These are phyloP conservation scores for Hortaea sp. DNA, from an alignment of 2,329 filamentous ascomycete species.

Conservation along the genomic window DNA sequence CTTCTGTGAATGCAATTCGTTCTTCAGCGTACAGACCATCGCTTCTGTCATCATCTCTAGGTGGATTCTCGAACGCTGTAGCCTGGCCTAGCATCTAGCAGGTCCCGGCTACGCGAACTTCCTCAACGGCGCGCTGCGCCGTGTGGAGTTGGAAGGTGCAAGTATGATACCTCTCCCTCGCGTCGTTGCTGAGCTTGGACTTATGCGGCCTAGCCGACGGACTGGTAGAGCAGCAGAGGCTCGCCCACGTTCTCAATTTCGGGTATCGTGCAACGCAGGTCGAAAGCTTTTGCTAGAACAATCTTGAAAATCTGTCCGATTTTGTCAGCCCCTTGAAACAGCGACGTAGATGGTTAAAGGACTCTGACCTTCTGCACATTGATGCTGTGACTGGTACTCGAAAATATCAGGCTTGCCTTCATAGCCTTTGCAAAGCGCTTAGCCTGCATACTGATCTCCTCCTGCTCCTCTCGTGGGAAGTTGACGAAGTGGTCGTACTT, in stretches of 20 bases:
- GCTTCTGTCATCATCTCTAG: no score
- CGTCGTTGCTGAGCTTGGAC: no score
- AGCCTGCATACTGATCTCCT: constrained; percentile 96
- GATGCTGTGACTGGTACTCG: constrained; percentile 97
- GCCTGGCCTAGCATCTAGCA: no score
- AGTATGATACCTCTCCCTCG: no score
- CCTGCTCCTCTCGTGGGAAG: constrained; percentile 92
- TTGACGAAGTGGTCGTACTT: constrained; percentile 99
- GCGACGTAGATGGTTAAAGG: no score
- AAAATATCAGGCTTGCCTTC: constrained; percentile 95
- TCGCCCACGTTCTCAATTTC: constrained; percentile 98
- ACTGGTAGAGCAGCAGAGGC: constrained; percentile 64
- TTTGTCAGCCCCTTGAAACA: neutral
- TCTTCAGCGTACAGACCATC: no score
- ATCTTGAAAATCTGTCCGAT: constrained; percentile 92
- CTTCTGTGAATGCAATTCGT: no score
- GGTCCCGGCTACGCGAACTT: no score
- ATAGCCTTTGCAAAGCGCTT: constrained; percentile 96
- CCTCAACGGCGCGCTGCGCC: no score
- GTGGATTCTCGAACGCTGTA: no score
- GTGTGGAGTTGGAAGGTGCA: no score
- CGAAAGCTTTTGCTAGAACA: constrained; percentile 94
- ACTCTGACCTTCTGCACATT: constrained; percentile 87
- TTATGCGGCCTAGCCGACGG: no score
- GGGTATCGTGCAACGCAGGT: constrained; percentile 96